A percentile compares a stretch with the other conserved stretches of the same genome.
Evolutionary conservation across 2,329 filamentous ascomycete species (phyloP).

Genomic region (Curvularia eragrostidis): DNA sequence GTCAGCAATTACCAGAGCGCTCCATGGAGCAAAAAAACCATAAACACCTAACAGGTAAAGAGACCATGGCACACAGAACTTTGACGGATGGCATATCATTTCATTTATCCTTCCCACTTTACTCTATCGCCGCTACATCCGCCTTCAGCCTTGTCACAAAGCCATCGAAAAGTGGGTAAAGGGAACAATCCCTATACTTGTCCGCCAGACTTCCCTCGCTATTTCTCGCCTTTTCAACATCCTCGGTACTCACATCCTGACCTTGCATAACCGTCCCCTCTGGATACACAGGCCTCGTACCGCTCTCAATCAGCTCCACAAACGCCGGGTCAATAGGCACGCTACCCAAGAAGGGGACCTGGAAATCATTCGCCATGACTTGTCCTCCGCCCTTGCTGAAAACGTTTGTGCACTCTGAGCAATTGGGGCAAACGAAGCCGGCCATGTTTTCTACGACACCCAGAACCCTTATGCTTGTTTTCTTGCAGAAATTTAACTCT

Average conservation of each 20-base stretch:
- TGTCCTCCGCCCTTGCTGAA: conserved; percentile 91
- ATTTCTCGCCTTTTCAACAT: conserved; percentile 22
- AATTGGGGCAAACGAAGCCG: conserved; percentile 80
- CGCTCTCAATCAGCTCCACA: conserved; percentile 82
- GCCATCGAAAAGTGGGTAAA: conserved; percentile 70
- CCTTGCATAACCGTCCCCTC: conserved; percentile 63
- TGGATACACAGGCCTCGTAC: conserved; percentile 70
- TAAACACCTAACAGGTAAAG: not conserved
- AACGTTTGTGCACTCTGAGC: conserved; percentile 85
- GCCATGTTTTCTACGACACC: conserved; percentile 98
- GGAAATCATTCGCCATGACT: conserved; percentile 86
- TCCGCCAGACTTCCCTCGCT: conserved; percentile 62
- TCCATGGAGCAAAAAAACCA: not conserved
- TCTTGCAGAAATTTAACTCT: conserved; percentile 90
- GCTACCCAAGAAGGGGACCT: conserved; percentile 81
- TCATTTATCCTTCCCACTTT: not conserved
- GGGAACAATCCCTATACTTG: conserved; percentile 75
- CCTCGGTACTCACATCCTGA: conserved; percentile 36
- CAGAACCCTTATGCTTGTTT: conserved; percentile 78
- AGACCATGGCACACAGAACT: not conserved
- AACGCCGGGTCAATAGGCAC: conserved; percentile 95
- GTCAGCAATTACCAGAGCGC: not conserved
- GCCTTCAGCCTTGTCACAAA: conserved; percentile 65
- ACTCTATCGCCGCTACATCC: conserved; percentile 33
- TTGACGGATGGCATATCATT: not conserved